Evolutionary conservation across 306 rosid species (phyloP), one percentile per base, ranked within the genome.

Genomic region (Vicia sativa): DNA sequence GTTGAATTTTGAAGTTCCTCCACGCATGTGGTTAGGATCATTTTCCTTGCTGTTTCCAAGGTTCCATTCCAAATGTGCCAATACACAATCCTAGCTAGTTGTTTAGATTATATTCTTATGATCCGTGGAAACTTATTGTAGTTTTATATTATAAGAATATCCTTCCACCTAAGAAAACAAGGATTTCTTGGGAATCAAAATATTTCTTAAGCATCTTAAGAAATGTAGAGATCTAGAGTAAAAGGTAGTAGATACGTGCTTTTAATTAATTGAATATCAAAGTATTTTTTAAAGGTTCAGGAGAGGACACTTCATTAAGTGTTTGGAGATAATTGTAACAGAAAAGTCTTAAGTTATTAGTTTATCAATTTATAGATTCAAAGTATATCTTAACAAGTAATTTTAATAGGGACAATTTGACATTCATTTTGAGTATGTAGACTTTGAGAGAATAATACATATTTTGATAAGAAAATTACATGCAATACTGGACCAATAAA

Each of bases 1-100:
- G 76, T 78, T 71, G 35, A 78, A 84, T 73, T 81, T 54, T 56
- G 65, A 28, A 31, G 73, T 55, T 81, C 64, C 78, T 70, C 71
- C 67, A 54, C 64, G 69, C 96, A 82, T 83, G 85, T 79, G 85
- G 82, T 62, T 38, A 62, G 29, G 66, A 60, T 54, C 61, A 34
- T 67, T 79, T 79, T 74, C 81, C 78, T 75, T 67, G 77, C 60
- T 55, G 75, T 75, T 87, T 77, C 90, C 87, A 80, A 81, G 79
- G 79, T 71, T 75, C 76, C 73, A 62, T 78, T 80, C 77, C 84
- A 78, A 79, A 75, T 82, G 82, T 81, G 23, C 54, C 25, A 48
- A 14, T 75, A 58, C 62, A 69, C 43, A 67, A 12, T 60, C 45
- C 56, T 64, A 52, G 14, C 70, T 64, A 64, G 53, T 72, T 54